phyloP scores from a whole-genome alignment of 768 basidiomycete species.

The Lepiota brunneoincarnata region DNA sequence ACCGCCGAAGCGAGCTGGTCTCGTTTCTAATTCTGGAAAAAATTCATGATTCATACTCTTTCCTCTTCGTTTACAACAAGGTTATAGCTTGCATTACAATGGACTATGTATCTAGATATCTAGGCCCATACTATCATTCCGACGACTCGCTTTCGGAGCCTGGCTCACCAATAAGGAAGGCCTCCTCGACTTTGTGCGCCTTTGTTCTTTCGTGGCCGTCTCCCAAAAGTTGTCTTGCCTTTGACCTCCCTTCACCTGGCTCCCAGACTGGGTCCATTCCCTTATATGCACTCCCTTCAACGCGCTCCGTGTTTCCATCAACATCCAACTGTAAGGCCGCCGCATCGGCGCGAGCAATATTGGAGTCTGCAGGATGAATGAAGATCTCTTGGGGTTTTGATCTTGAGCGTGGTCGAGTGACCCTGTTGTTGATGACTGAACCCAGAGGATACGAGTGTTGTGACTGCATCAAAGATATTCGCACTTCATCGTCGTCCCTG shows the following conservation, averaged over 20 bases:
- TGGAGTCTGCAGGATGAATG: conserved; percentile 62
- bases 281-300: conserved; percentile 33
- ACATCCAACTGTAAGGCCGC: conserved; percentile 55
- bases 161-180: not conserved
- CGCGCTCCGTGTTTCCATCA: conserved; percentile 44
- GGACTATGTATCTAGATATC: not conserved
- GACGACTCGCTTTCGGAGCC: conserved; percentile 5
- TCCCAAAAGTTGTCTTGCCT: conserved; percentile 43
- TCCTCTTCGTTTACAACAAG: conserved; percentile 15
- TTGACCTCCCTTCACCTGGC: conserved; percentile 46
- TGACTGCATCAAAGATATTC: conserved; percentile 13
- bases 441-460: conserved; percentile 17
- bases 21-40: conserved; percentile 24
- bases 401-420: conserved; percentile 42
- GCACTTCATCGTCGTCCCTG: not conserved
- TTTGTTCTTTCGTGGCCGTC: not conserved
- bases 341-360: conserved; percentile 65
- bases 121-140: not conserved
- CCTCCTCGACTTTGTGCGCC: not conserved
- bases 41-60: conserved; percentile 1
- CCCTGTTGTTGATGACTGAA: conserved; percentile 17
- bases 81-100: not conserved
- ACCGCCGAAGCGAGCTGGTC: conserved; percentile 37
- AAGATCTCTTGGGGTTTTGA: conserved; percentile 58
- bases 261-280: conserved; percentile 45